Evolutionary conservation across 129 eudicot species (phyloP).

Genomic region (Smallanthus sonchifolius): DNA sequence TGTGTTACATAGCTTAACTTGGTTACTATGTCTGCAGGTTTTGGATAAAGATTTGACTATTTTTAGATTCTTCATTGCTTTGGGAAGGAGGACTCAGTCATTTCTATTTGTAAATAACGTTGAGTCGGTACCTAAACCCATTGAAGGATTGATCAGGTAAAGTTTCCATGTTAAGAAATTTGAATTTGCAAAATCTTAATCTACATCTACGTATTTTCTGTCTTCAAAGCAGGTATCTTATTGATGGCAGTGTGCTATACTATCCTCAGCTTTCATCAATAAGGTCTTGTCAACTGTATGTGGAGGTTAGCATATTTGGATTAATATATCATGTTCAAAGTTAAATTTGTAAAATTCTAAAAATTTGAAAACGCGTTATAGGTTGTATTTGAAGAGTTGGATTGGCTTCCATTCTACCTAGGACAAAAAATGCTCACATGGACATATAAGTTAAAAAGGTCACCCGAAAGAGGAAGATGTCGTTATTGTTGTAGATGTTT

Average conservation of each 20-base stretch:
- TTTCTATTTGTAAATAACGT: slow-evolving; percentile 70
- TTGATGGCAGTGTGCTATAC: slow-evolving; percentile 92
- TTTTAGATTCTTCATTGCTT: slow-evolving; percentile 91
- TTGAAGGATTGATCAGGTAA: slow-evolving; percentile 82
- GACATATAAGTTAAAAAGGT: slow-evolving; percentile 52
- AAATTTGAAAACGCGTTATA: slow-evolving; percentile 22
- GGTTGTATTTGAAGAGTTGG: slow-evolving; percentile 99
- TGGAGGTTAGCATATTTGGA: slow-evolving; percentile 81
- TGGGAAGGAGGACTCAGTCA: slow-evolving; percentile 82
- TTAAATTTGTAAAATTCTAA: slow-evolving; percentile 11
- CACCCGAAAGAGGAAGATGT: slow-evolving; percentile 83
- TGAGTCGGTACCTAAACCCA: slow-evolving; percentile 58
- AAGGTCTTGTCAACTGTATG: slow-evolving; percentile 98
- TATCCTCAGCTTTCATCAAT: slow-evolving; percentile 96
- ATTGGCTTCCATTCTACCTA: slow-evolving; percentile 95
- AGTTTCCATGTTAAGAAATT: background rate
- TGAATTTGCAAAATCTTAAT: background rate
- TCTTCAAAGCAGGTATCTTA: slow-evolving; percentile 54
- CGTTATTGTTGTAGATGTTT: slow-evolving; percentile 76
- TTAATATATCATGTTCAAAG: background rate
- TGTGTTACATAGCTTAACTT: slow-evolving; percentile 9
- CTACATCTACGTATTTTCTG: background rate
- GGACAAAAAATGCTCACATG: slow-evolving; percentile 53
- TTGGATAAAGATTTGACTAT: slow-evolving; percentile 91
- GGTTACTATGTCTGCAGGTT: slow-evolving; percentile 45